Base-by-base conservation (phyloP, 2,329 filamentous ascomycete genomes). In the Myriangium duriaei region DNA sequence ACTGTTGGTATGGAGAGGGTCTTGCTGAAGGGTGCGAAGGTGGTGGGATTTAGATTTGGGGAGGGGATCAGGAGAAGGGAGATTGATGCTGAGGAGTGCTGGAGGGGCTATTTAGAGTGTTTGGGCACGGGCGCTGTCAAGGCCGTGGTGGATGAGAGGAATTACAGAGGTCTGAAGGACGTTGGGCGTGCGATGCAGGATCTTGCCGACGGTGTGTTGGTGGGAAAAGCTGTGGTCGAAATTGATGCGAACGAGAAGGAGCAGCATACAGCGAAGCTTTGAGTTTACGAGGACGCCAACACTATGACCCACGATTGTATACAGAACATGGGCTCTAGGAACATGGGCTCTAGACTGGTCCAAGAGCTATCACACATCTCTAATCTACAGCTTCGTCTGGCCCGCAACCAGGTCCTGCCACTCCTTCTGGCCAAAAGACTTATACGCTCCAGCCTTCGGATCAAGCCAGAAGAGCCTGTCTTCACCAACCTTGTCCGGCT, bases 361-460 rank as follows among this genome's bases (percentile, higher is more conserved):
- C n/a, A n/a, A n/a, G n/a, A n/a, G n/a, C n/a, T n/a, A n/a, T n/a
- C n/a, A n/a, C n/a, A n/a, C n/a, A n/a, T n/a, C n/a, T 26, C 21
- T 26, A 26, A n/a, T 26, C n/a, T 26, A 88, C 45, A 92, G 59
- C 63, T 78, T 88, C 13, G 83, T 79, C 43, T 68, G 67, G 1
- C 84, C 84, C 1, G 62, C 73, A 26, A 70, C 70, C 46, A 94
- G 54, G 40, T 64, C 65, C 26, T 69, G 63, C 84, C 84, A 93
- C 31, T 92, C 79, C 40, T 58, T 61, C 45, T 68, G 58, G 1
- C 60, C 62, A 57, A 93, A 93, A 5, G 61, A 69, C 18, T 76
- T 71, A 56, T 93, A 94, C 0, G 38, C 42, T n/a, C 51, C 43
- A 4, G 63, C 67, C 15, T 72, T 71, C 0, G 66, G 69, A 48